These are phyloP conservation scores for Penicillium pulvis DNA, from an alignment of 495 filamentous ascomycete genomes.

Conservation along the genomic window DNA sequence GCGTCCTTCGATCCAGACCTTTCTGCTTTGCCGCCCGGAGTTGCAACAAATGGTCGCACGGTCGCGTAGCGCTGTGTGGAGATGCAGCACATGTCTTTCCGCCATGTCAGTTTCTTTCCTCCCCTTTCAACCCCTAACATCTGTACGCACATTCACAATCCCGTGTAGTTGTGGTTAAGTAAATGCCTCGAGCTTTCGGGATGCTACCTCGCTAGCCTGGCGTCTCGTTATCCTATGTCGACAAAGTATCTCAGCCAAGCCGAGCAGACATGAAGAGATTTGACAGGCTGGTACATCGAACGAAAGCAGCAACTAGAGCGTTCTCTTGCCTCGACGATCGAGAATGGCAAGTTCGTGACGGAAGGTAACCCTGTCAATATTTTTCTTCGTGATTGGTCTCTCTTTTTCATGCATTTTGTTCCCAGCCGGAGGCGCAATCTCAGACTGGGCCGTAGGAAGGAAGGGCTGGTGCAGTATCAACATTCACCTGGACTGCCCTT, in stretches of 20 bases:
- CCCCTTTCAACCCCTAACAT: too few relatives aligned
- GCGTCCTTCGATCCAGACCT: slow-evolving; percentile 49
- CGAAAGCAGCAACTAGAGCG: slow-evolving; percentile 41
- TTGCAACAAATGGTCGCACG: slow-evolving; percentile 53
- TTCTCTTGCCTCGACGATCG: slow-evolving; percentile 35
- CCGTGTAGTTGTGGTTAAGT: too few relatives aligned
- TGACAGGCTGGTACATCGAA: slow-evolving; percentile 38
- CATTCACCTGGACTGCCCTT: slow-evolving; percentile 34
- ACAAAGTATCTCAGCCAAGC: too few relatives aligned
- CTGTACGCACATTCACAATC: too few relatives aligned
- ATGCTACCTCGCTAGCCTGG: too few relatives aligned
- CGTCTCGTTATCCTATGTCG: too few relatives aligned
- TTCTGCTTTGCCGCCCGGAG: slow-evolving; percentile 49
- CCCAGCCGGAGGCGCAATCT: slow-evolving; percentile 29
- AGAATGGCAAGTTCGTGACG: slow-evolving; percentile 36
- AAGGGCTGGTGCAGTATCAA: slow-evolving; percentile 30
- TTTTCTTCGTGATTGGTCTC: slow-evolving; percentile 37
- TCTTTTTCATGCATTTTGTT: slow-evolving; percentile 35
- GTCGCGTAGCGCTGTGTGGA: slow-evolving; percentile 48
- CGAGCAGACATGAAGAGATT: slow-evolving; percentile 10
- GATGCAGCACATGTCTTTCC: slow-evolving; percentile 60
- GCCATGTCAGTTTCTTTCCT: slow-evolving; percentile 39
- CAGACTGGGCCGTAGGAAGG: slow-evolving; percentile 28
- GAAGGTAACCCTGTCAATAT: slow-evolving; percentile 29
- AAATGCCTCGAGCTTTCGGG: too few relatives aligned